These are phyloP conservation scores for Moricandia moricandioides DNA, from an alignment of 345 rosid species.

Conservation along the genomic window DNA sequence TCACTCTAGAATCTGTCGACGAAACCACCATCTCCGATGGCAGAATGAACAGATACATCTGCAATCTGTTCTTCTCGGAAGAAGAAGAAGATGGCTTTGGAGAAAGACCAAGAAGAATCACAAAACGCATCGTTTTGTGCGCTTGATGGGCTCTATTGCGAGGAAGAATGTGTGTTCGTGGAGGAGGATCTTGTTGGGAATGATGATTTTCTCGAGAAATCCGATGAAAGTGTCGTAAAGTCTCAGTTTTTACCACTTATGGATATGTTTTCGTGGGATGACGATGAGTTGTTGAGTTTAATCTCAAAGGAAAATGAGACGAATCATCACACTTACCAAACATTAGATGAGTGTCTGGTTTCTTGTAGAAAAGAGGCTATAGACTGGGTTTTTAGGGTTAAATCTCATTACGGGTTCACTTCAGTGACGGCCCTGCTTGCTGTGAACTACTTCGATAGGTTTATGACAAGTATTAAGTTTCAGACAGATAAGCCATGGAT, in stretches of 20 bases:
- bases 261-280: constrained; percentile 58
- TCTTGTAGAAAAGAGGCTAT: constrained; percentile 59
- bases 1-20: constrained; percentile 7
- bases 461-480: constrained; percentile 50
- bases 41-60: constrained; percentile 52
- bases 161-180: constrained; percentile 51
- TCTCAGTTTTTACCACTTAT: constrained; percentile 44
- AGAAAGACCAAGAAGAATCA: constrained; percentile 40
- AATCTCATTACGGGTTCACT: constrained; percentile 59
- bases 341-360: constrained; percentile 43
- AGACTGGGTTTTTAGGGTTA: constrained; percentile 68
- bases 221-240: constrained; percentile 34
- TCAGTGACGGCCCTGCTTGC: constrained; percentile 72
- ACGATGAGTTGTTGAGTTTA: constrained; percentile 50
- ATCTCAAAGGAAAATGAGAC: constrained; percentile 62
- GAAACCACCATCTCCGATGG: constrained; percentile 31
- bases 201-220: no score
- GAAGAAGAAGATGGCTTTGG: constrained; percentile 58
- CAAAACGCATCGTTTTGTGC: constrained; percentile 37
- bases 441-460: constrained; percentile 88
- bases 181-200: constrained; percentile 30
- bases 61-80: constrained; percentile 50
- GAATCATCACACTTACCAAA: constrained; percentile 24
- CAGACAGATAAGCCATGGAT: constrained; percentile 86
- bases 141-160: constrained; percentile 64